Percentiles rank a stretch among this genome's conserved stretches.
phyloP scores from a whole-genome alignment of 1,284 basidiomycete species.

The Leccinum holopus region DNA sequence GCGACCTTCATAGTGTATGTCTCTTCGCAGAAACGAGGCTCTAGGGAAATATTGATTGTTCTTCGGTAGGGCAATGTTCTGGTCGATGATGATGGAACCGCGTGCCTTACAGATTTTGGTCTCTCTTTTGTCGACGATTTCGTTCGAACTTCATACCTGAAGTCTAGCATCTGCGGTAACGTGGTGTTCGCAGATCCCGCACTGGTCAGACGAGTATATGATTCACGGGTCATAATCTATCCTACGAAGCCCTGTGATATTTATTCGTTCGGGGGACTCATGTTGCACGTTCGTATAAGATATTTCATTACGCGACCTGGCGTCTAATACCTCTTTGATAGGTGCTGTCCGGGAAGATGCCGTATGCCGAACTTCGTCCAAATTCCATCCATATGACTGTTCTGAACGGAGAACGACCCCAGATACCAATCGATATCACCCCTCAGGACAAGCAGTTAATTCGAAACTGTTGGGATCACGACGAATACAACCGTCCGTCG shows the following conservation, averaged over 20 bases:
- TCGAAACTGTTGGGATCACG: conserved; percentile 20
- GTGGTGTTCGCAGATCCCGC: conserved; percentile 40
- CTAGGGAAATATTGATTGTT: neutral
- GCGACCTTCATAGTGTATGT: too few species aligned
- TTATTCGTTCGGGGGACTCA: conserved; percentile 36
- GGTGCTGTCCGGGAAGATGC: conserved; percentile 25
- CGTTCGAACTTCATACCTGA: conserved; percentile 35
- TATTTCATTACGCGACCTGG: neutral
- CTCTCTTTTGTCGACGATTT: conserved; percentile 37
- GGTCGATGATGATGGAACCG: conserved; percentile 23
- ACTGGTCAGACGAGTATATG: conserved; percentile 20
- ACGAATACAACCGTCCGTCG: conserved; percentile 10
- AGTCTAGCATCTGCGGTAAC: conserved; percentile 32
- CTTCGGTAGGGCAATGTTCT: conserved; percentile 28
- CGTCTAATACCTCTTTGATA: conserved; percentile 15
- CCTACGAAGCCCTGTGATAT: conserved; percentile 31
- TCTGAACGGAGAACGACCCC: conserved; percentile 16
- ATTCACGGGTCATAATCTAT: conserved; percentile 2
- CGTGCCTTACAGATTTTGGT: conserved; percentile 38
- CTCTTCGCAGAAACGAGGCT: too few species aligned
- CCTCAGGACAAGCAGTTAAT: conserved; percentile 16
- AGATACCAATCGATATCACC: conserved; percentile 14
- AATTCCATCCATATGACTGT: neutral
- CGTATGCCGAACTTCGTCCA: conserved; percentile 16
- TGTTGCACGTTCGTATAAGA: conserved; percentile 27